Evolutionary conservation across 352 stramenopile species (phyloP).

Genomic region (Globisporangium nagaii): DNA sequence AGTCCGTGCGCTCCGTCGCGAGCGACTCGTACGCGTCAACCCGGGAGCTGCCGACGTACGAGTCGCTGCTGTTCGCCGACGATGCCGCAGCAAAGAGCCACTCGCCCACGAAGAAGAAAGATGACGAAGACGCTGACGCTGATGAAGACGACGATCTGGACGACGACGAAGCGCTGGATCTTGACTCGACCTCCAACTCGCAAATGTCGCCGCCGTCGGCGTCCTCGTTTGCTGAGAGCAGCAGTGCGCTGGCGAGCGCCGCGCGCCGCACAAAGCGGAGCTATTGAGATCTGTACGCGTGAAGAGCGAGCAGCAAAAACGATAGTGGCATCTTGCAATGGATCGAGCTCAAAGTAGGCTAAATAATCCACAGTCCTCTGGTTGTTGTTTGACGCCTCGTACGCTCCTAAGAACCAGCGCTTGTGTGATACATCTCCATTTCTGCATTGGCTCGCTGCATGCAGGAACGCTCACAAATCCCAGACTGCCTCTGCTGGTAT

Average conservation of each 20-base stretch:
- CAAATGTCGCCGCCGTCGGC: background rate
- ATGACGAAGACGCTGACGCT: constrained; percentile 16
- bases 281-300: background rate
- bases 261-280: background rate
- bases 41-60: constrained; percentile 9
- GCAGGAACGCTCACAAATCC: constrained; percentile 62
- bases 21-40: constrained; percentile 29
- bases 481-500: constrained; percentile 58
- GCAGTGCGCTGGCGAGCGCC: background rate
- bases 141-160: constrained; percentile 9
- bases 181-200: background rate
- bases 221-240: background rate
- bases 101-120: constrained; percentile 14
- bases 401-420: too few species aligned
- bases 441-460: too few species aligned
- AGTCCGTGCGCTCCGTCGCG: constrained; percentile 10
- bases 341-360: too few species aligned
- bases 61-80: constrained; percentile 12
- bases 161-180: background rate
- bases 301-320: too few species aligned
- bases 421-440: too few species aligned
- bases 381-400: too few species aligned
- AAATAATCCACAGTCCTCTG: background rate
- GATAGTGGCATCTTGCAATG: too few species aligned
- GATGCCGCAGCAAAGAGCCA: background rate